Base-by-base conservation (phyloP, 75 land plant genomes). In the Pinus albicaulis region DNA sequence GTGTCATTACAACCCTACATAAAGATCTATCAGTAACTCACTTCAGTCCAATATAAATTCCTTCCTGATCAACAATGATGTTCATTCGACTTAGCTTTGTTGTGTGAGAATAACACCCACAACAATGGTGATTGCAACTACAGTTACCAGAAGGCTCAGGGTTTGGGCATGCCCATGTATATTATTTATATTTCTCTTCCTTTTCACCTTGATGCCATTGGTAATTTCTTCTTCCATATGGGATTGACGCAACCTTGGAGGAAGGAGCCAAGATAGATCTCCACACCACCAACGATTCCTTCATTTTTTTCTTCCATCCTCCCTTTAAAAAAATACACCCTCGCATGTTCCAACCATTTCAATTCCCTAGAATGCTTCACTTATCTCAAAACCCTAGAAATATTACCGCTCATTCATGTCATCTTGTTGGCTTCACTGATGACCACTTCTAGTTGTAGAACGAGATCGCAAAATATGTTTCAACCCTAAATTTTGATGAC, bases 201-300 rank as follows among this genome's bases (percentile, higher is more conserved):
- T 59, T 20, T 8, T 59, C 6, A 44, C 48, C 48, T 44, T 7
- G 60, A 19, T 8, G 8, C 60, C 22, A n/a, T 20, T 59, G 60
- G 22, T 59, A 59, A 59, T 20, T 19, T 1, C 22, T 20, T n/a
- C 83, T 86, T 5, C 71, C 84, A 80, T 80, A 80, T 7, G 99
- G 99, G 57, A 89, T 97, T 4, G 95, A 97, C 73, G 44, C 93
- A n/a, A 92, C 88, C 81, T 75, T 97, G 28, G 57, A 81, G 56
- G 79, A 81, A 57, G 86, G 79, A 13, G 76, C 78, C 55, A 83
- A 57, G 26, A 25, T 28, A 53, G 99, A 97, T 78, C 99, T 95
- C 2, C 71, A 63, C 0, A 90, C 86, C 64, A 24, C 59, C 74
- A 89, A 92, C 80, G 99, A 97, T 85, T 59, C 92, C 56, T 86